Base-by-base conservation (phyloP, 2,329 filamentous ascomycete species). In the Lasiodiplodia theobromae region DNA sequence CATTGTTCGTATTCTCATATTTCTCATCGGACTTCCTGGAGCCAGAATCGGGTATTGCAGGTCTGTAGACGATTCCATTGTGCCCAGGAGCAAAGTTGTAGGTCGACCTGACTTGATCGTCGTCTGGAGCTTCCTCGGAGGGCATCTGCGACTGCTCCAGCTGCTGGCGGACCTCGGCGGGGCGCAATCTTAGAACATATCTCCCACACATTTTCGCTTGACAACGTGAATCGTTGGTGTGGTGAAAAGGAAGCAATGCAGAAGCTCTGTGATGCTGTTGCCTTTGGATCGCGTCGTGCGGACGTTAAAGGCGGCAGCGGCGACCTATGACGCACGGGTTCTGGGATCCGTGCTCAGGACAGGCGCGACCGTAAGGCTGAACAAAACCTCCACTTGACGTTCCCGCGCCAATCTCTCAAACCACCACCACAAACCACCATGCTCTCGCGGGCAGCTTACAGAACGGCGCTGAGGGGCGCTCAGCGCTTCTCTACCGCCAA, bases 61-160 rank as follows among this genome's bases (percentile, higher is more conserved):
- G 93, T 69, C 94, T 89, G 77, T 97, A 97, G 31, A 98, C 92
- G 28, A 96, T 84, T 40, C 96, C 95, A 75, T 91, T 86, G 70
- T 93, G 92, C 0, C 94, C 92, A 0, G 96, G 96, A 0, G 95
- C 93, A 77, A 99, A 96, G 78, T 98, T 98, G 82, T 96, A 97
- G 44, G 88, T 93, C 76, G 93, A 91, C 47, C 92, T 87, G 40
- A 89, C 82, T 57, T 83, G 87, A 21, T 92, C 88, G 73, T 97
- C 92, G 4, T 87, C 86, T 0, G 92, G 92, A 0, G 87, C 88
- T 68, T 93, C 88, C 68, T 90, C 85, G 2, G 93, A 88, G 2
- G 86, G 86, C 88, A 97, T 92, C 70, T 90, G 85, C 73, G 93
- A 87, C 44, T 93, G 86, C 74, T 92, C 86, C 7, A 97, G 84